Conservation (phyloP, 1,139 yeast genomes). For the Pichia sp. region DNA sequence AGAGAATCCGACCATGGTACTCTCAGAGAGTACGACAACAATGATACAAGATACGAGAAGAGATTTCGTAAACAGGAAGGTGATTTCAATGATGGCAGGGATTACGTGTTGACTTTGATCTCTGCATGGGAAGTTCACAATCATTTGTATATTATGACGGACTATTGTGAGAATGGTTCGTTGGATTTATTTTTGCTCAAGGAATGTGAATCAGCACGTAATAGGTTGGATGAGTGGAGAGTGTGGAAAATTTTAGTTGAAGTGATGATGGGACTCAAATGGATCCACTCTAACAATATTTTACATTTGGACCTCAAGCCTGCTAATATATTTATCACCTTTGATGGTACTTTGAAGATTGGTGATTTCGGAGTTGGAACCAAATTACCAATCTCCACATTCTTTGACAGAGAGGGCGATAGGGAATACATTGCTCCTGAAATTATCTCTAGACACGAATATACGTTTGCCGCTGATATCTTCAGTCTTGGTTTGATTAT, state of each 20-base stretch:
- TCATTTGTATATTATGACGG: constrained; percentile 87
- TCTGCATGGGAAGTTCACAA: constrained; percentile 82
- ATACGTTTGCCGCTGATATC: constrained; percentile 90
- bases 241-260: constrained; percentile 95
- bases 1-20: neutral
- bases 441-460: constrained; percentile 70
- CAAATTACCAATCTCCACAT: constrained; percentile 48
- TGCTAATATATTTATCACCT: constrained; percentile 87
- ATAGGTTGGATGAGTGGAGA: constrained; percentile 84
- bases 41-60: constrained; percentile 1
- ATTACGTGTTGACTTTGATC: constrained; percentile 69
- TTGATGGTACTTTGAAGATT: constrained; percentile 84
- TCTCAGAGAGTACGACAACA: neutral
- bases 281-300: constrained; percentile 69
- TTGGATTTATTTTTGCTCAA: constrained; percentile 73
- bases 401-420: constrained; percentile 91
- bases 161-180: constrained; percentile 92
- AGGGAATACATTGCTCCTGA: constrained; percentile 98
- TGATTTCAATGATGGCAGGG: constrained; percentile 44
- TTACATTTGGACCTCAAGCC: constrained; percentile 90
- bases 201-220: constrained; percentile 60
- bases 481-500: constrained; percentile 88
- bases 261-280: constrained; percentile 67
- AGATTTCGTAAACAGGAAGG: constrained; percentile 1
- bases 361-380: constrained; percentile 71